phyloP scores from a whole-genome alignment of 768 basidiomycete species.

The Xerocomellus intermedius region DNA sequence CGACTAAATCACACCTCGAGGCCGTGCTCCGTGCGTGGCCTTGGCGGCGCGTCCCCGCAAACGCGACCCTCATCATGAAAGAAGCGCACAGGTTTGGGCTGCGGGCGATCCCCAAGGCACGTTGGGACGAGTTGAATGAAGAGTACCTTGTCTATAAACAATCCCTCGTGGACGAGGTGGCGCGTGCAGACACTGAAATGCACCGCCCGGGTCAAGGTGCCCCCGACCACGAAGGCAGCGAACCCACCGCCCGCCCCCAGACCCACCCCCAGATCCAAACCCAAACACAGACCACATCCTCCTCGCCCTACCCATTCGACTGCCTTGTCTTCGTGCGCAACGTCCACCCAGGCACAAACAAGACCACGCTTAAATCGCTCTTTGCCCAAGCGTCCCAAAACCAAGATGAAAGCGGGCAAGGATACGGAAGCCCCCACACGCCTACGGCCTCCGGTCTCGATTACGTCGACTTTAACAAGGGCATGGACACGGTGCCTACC shows the following conservation, averaged over 20 bases:
- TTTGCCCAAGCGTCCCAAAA: conserved; percentile 45
- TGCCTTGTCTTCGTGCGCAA: conserved; percentile 73
- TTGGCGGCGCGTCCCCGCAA: conserved; percentile 36
- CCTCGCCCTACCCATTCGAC: conserved; percentile 53
- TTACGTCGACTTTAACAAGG: conserved; percentile 79
- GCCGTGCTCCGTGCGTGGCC: conserved; percentile 54
- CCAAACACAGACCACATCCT: conserved; percentile 8
- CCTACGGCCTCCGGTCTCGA: conserved; percentile 47
- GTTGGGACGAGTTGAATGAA: conserved; percentile 63
- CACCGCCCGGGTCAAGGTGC: background rate
- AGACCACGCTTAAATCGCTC: conserved; percentile 67
- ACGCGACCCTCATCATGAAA: conserved; percentile 11
- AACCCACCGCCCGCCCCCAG: background rate
- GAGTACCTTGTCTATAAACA: conserved; percentile 69
- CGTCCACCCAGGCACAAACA: conserved; percentile 74
- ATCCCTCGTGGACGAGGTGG: conserved; percentile 49
- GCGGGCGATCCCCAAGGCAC: conserved; percentile 50
- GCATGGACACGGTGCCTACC: conserved; percentile 58
- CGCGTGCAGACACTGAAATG: conserved; percentile 4
- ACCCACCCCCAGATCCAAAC: background rate
- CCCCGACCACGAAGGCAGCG: background rate
- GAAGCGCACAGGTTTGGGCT: conserved; percentile 62
- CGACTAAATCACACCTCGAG: conserved; percentile 38
- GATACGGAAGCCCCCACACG: background rate
- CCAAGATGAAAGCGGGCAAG: background rate